Evolutionary conservation across 306 rosid species (phyloP).

Genomic region (Rubus idaeus): DNA sequence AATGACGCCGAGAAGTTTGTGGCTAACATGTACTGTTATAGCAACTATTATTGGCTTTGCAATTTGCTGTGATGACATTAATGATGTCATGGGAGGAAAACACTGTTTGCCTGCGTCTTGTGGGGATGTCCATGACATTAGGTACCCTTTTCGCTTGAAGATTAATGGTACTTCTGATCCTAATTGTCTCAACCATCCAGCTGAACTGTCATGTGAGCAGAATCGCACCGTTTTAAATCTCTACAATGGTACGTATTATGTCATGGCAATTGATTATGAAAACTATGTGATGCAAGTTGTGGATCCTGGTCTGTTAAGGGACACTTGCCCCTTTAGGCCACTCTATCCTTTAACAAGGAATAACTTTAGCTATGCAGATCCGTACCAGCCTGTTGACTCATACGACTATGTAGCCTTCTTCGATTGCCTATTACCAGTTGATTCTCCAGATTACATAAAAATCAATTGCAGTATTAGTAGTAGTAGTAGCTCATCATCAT

Average conservation of each 20-base stretch:
- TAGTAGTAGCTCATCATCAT: neutral
- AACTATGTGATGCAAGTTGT: conserved; percentile 19
- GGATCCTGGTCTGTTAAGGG: neutral
- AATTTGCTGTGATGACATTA: neutral
- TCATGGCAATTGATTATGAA: neutral
- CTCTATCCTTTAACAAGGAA: neutral
- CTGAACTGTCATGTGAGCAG: conserved; percentile 1
- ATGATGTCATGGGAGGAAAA: too few species aligned
- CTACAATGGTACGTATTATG: neutral
- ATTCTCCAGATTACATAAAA: neutral
- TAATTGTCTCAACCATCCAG: neutral
- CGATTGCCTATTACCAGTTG: neutral
- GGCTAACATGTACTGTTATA: neutral
- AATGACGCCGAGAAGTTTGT: neutral
- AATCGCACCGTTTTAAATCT: neutral
- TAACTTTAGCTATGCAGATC: neutral
- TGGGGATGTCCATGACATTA: conserved; percentile 2
- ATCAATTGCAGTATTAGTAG: neutral
- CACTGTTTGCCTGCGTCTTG: neutral
- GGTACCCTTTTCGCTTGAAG: neutral
- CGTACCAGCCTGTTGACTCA: neutral
- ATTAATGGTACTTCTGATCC: neutral
- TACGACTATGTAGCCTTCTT: conserved; percentile 6
- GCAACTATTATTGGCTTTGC: neutral
- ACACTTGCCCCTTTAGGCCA: conserved; percentile 7